Evolutionary conservation across 805 yeast genomes (phyloP).

Genomic region (Metschnikowia peoriensis): DNA sequence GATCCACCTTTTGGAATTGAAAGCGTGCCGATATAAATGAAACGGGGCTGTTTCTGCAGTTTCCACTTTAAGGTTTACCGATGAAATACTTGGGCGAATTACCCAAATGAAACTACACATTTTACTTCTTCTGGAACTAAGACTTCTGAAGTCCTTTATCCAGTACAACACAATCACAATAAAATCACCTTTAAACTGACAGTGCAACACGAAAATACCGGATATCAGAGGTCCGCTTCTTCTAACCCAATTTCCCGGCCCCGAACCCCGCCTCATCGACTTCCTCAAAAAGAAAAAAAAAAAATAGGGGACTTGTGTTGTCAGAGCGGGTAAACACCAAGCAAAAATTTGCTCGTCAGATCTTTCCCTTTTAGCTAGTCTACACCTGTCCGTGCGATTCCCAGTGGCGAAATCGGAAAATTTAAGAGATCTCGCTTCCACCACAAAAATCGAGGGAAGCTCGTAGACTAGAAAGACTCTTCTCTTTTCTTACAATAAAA

Average conservation of each 20-base stretch:
- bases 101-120: no score
- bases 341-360: background rate
- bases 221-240: background rate
- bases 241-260: background rate
- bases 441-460: no score
- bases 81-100: no score
- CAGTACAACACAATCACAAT: background rate
- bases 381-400: constrained; percentile 1
- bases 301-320: background rate
- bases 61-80: background rate
- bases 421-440: background rate
- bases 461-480: no score
- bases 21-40: background rate
- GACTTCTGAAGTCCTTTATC: background rate
- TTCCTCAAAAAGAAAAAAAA: no score
- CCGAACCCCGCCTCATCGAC: background rate
- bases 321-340: background rate
- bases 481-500: no score
- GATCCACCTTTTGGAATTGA: no score
- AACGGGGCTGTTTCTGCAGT: background rate
- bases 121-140: no score
- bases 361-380: background rate
- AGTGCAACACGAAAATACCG: background rate
- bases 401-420: background rate
- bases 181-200: background rate